These are phyloP conservation scores for Syzygium aqueum DNA, from an alignment of 345 rosid species.

Conservation along the genomic window DNA sequence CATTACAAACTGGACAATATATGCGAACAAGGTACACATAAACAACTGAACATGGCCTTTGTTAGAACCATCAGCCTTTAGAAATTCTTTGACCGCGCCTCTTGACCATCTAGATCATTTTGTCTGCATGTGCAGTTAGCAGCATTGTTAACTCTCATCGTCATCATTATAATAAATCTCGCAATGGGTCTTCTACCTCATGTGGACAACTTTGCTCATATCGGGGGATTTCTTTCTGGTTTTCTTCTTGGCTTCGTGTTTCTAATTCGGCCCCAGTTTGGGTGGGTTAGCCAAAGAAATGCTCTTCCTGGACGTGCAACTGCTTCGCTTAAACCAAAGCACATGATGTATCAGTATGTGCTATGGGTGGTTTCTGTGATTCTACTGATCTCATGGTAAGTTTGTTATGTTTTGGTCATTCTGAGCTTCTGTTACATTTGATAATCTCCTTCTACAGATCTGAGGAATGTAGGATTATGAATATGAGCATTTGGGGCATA, in stretches of 20 bases:
- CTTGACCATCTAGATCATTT: neutral
- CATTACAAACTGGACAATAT: slow-evolving; percentile 89
- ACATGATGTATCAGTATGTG: slow-evolving; percentile 71
- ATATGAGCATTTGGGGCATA: neutral
- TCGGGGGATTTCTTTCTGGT: slow-evolving; percentile 88
- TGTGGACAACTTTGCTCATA: slow-evolving; percentile 96
- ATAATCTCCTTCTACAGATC: neutral
- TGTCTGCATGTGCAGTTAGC: slow-evolving; percentile 51
- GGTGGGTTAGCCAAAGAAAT: slow-evolving; percentile 52
- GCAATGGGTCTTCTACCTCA: slow-evolving; percentile 86
- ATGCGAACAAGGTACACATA: slow-evolving; percentile 75
- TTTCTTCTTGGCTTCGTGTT: slow-evolving; percentile 92
- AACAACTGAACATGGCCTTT: neutral
- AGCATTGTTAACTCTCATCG: slow-evolving; percentile 74
- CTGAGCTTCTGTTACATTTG: neutral
- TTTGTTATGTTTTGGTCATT: neutral
- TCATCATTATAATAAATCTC: slow-evolving; percentile 61
- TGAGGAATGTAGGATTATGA: neutral
- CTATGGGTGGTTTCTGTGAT: slow-evolving; percentile 43
- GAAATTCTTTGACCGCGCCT: neutral
- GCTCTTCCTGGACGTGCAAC: slow-evolving; percentile 35
- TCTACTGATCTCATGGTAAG: slow-evolving; percentile 57
- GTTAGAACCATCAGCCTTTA: neutral
- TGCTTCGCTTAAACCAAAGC: slow-evolving; percentile 43
- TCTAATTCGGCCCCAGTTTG: slow-evolving; percentile 84